Conservation (phyloP, 2,329 filamentous ascomycete genomes). For the Exophiala bonariae region DNA sequence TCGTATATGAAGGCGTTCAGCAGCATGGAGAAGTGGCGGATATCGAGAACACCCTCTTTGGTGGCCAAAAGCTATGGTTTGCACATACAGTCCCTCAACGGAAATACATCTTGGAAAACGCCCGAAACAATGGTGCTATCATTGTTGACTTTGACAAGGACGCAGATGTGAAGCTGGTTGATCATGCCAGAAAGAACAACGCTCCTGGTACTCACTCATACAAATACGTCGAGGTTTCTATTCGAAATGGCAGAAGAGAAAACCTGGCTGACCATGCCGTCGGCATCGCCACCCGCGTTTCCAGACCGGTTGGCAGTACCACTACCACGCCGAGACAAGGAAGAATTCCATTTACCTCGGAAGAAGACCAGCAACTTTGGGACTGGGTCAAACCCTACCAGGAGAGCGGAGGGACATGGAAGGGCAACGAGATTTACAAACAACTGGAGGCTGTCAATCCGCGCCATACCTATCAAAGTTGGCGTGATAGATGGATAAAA, state of each 20-base stretch:
- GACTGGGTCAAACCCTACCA: constrained; percentile 44
- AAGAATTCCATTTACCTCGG: constrained; percentile 38
- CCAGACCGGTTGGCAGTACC: constrained; percentile 46
- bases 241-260: constrained; percentile 49
- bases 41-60: constrained; percentile 45
- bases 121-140: constrained; percentile 54
- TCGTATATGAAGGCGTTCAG: constrained; percentile 20
- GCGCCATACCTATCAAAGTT: constrained; percentile 50
- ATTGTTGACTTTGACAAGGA: constrained; percentile 54
- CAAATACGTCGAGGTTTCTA: constrained; percentile 57
- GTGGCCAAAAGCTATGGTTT: constrained; percentile 59
- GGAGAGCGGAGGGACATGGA: constrained; percentile 31
- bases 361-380: constrained; percentile 47
- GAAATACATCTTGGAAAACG: constrained; percentile 36
- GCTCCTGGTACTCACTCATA: constrained; percentile 58
- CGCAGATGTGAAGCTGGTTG: constrained; percentile 60
- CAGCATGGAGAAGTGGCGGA: constrained; percentile 12
- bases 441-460: constrained; percentile 39
- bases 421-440: constrained; percentile 48
- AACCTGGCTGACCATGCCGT: constrained; percentile 49
- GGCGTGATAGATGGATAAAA: constrained; percentile 49
- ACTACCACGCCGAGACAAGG: constrained; percentile 36
- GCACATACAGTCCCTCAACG: constrained; percentile 55
- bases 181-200: constrained; percentile 52
- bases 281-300: constrained; percentile 41